Evolutionary conservation across 306 rosid species (phyloP).

Genomic region (Vachellia pachyceras): DNA sequence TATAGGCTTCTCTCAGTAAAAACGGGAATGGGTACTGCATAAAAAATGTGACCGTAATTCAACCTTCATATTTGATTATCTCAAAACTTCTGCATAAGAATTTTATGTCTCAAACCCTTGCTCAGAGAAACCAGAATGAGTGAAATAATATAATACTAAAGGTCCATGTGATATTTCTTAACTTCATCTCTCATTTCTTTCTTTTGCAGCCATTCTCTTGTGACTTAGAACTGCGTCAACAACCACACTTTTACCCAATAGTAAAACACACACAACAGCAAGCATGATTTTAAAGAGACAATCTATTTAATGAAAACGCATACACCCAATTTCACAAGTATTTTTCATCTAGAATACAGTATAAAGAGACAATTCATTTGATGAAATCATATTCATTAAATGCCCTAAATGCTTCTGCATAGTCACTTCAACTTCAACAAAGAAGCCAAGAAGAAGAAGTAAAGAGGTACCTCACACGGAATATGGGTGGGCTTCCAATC

Average conservation of each 20-base stretch:
- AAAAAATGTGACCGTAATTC: slow-evolving; percentile 21
- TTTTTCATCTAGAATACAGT: background rate
- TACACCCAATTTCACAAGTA: background rate
- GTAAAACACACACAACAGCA: background rate
- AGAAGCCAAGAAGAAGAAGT: slow-evolving; percentile 23
- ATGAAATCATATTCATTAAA: background rate
- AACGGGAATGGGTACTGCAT: slow-evolving; percentile 7
- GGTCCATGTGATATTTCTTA: background rate
- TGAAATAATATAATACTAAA: background rate
- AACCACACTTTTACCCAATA: too few relatives aligned
- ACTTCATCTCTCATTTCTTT: background rate
- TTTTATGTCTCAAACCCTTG: background rate
- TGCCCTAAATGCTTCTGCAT: slow-evolving; percentile 8
- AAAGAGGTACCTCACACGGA: slow-evolving; percentile 79
- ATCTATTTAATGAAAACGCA: background rate
- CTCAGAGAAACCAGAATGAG: background rate
- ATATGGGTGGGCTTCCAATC: slow-evolving; percentile 78
- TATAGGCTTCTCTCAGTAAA: slow-evolving; percentile 18
- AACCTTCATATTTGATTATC: slow-evolving; percentile 11
- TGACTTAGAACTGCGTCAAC: background rate
- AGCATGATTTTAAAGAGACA: too few relatives aligned
- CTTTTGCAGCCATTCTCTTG: background rate
- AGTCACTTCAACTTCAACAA: slow-evolving; percentile 30
- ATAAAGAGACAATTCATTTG: background rate
- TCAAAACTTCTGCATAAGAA: slow-evolving; percentile 22